Base-by-base conservation (phyloP, 345 rosid species). In the Carallia pectinifolia region DNA sequence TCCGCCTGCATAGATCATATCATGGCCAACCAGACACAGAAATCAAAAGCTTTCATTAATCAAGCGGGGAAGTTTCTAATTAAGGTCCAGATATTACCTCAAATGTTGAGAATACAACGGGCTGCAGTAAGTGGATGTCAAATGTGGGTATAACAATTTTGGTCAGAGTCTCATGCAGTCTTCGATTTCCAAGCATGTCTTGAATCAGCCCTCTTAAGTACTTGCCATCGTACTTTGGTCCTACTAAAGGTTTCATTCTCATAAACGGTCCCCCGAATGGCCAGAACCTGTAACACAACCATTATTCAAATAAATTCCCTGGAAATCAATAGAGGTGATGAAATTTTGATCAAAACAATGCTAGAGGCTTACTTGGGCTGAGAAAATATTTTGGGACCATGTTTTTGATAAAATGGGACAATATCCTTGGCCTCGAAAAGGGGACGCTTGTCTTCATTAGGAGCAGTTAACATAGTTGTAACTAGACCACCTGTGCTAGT, bases 401-500 rank as follows among this genome's bases (percentile, higher is more conserved):
- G 74, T 30, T 72, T 59, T 33, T 36, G 61, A 64, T 72, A 64
- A 40, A 77, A 72, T 1, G 70, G 66, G n/a, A 63, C 66, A 15
- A 68, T 50, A 27, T 68, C 80, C 10, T 68, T 72, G 8, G 70
- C 76, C 56, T 0, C 23, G 59, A 8, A 72, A 5, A 64, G 56
- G 37, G 73, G 80, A 39, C 60, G 73, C 12, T 59, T 53, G 3
- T 65, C 6, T 2, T 73, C 31, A 34, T 65, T 58, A 73, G 74
- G 67, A 67, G 70, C 70, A 18, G 71, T 59, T 13, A 72, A 53
- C 76, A 64, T 72, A 5, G 58, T 7, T 52, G 70, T 4, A 6
- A 72, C 16, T 15, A 71, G 55, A 62, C 76, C 76, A 17, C 69
- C 62, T 3, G 63, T 63, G 66, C 80, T 77, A 7, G 80, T 67